phyloP scores from a whole-genome alignment of 163 green algal species.

The Coccomyxa subellipsoidea region DNA sequence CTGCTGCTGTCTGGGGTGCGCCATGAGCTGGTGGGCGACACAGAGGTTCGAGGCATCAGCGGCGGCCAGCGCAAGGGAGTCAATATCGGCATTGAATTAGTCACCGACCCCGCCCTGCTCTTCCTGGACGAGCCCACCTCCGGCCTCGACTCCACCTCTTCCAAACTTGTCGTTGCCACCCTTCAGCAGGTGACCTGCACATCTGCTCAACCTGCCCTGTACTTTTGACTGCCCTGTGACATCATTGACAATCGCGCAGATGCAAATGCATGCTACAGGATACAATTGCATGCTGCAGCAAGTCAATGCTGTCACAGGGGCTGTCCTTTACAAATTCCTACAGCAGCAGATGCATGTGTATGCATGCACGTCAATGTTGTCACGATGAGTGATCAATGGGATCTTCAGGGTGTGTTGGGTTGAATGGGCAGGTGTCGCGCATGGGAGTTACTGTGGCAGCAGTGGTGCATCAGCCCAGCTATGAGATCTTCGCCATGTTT shows the following conservation, averaged over 20 bases:
- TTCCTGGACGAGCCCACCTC: constrained; percentile 53
- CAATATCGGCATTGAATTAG: constrained; percentile 68
- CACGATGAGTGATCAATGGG: too few relatives aligned
- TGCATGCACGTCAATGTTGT: too few relatives aligned
- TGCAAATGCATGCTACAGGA: too few relatives aligned
- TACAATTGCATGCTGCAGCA: too few relatives aligned
- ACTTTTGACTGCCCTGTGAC: too few relatives aligned
- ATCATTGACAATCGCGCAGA: too few relatives aligned
- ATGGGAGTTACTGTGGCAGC: constrained; percentile 40
- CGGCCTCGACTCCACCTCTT: constrained; percentile 45
- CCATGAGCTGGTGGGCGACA: constrained; percentile 53
- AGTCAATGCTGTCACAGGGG: too few relatives aligned
- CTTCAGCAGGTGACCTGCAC: constrained; percentile 20
- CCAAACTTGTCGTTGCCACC: constrained; percentile 27
- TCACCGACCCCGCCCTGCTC: constrained; percentile 41
- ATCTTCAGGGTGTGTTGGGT: background rate
- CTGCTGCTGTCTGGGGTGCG: constrained; percentile 40
- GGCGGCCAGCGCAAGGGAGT: constrained; percentile 63
- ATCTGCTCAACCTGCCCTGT: background rate
- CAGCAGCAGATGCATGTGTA: too few relatives aligned
- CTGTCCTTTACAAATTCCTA: too few relatives aligned
- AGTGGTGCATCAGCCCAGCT: constrained; percentile 54
- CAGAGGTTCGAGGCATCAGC: constrained; percentile 56
- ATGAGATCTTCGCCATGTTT: constrained; percentile 34
- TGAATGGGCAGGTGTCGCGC: constrained; percentile 15